Base-by-base conservation (phyloP, 2,329 filamentous ascomycete genomes). In the Pseudodiploospora longispora region DNA sequence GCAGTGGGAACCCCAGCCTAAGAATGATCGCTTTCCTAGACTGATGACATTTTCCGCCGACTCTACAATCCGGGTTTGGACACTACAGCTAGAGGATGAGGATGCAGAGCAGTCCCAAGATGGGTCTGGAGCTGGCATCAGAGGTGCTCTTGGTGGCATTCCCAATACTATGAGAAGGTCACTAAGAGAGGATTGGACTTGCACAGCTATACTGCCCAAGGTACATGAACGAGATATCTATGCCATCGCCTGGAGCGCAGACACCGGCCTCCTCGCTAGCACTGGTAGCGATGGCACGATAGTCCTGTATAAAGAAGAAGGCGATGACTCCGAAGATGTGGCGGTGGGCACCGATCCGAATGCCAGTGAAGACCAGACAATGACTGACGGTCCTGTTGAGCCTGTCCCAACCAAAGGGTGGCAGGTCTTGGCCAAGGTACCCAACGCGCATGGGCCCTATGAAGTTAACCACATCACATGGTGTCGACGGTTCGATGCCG, bases 391-490 rank as follows among this genome's bases (percentile, higher is more conserved):
- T 8, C 27, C 12, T 8, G 10, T 46, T 27, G 41, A 34, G 5
- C 36, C 41, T 47, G 36, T 40, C 6, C 19, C 19, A 19, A 19
- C 19, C 19, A 19, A 19, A 19, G 19, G 19, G 19, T 97, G 93
- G 93, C 71, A 73, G 6, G 65, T 91, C 4, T 58, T 95, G 10
- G 78, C 80, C 0, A 76, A 77, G n/a, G 59, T 85, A 1, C 73
- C 83, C 39, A 83, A 82, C 31, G 87, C 83, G 2, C 93, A 98
- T 61, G 90, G 88, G 1, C 87, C 94, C 3, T 96, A 91, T 59
- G 93, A 98, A 66, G 76, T 97, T 51, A 98, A 98, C 58, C 89
- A 96, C 63, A 76, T 93, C 40, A 81, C 79, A 2, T 98, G 93
- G 93, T 89, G 88, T 52, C 78, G 75, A 54, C 75, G 90, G 46